Percentiles rank a stretch among this genome's conserved stretches.
Evolutionary conservation across 1,284 basidiomycete species (phyloP).

Genomic region (Blastosporella zonata): DNA sequence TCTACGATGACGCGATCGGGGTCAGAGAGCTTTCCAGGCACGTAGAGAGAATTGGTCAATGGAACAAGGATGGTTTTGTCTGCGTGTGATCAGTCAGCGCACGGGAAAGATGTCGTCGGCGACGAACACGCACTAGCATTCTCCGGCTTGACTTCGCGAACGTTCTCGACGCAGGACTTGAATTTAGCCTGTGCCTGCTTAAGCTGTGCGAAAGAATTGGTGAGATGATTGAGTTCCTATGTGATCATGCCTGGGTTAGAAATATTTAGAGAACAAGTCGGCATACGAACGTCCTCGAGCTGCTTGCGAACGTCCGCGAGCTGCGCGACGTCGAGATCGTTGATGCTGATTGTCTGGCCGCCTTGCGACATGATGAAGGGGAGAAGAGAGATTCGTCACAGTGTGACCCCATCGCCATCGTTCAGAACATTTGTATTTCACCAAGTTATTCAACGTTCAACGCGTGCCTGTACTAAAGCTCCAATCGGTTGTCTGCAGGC

Average conservation of each 20-base stretch:
- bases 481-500: background rate
- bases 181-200: constrained; percentile 94
- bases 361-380: constrained; percentile 31
- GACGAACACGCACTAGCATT: constrained; percentile 60
- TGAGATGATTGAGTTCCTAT: constrained; percentile 90
- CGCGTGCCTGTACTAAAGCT: too few species aligned
- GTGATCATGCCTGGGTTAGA: background rate
- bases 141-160: constrained; percentile 72
- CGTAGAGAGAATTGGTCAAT: constrained; percentile 91
- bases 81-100: constrained; percentile 29
- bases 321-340: constrained; percentile 80
- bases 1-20: constrained; percentile 90
- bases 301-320: constrained; percentile 85
- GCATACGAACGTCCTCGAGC: constrained; percentile 72
- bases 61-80: constrained; percentile 90
- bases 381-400: constrained; percentile 6
- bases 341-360: constrained; percentile 72
- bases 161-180: constrained; percentile 81
- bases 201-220: constrained; percentile 89
- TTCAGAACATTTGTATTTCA: too few species aligned
- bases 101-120: background rate
- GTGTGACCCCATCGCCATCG: too few species aligned
- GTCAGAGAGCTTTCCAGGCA: constrained; percentile 87
- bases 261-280: background rate
- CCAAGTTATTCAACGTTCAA: background rate